Evolutionary conservation across 345 rosid genomes (phyloP).

Genomic region (Eucalyptus pauciflora): DNA sequence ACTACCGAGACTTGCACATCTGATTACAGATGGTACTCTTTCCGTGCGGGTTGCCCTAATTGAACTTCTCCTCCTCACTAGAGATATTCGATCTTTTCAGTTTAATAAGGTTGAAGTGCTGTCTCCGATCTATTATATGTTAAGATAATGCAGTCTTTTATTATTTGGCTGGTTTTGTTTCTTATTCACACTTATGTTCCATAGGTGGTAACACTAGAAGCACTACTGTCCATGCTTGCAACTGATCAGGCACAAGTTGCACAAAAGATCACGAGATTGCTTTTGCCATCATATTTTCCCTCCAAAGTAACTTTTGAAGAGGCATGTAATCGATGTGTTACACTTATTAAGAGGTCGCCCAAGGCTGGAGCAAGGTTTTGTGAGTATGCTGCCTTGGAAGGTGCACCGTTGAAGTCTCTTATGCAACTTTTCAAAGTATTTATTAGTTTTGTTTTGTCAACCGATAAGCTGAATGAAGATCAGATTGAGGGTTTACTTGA

Average conservation of each 20-base stretch:
- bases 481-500: constrained; percentile 70
- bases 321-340: constrained; percentile 70
- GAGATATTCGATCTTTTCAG: constrained; percentile 65
- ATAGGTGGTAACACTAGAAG: constrained; percentile 69
- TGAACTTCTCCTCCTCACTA: constrained; percentile 67
- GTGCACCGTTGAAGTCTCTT: constrained; percentile 46
- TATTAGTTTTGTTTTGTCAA: constrained; percentile 35
- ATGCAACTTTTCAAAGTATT: constrained; percentile 59
- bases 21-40: constrained; percentile 49
- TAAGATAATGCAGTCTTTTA: not conserved
- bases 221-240: constrained; percentile 49
- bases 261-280: constrained; percentile 56
- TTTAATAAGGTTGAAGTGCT: constrained; percentile 60
- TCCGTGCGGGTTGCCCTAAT: constrained; percentile 52
- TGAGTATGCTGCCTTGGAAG: constrained; percentile 49
- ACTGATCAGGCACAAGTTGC: constrained; percentile 70
- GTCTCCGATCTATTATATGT: not conserved
- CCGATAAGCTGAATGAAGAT: constrained; percentile 27
- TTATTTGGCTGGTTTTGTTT: not conserved
- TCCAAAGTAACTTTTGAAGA: constrained; percentile 50
- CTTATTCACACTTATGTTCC: not conserved
- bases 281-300: constrained; percentile 89
- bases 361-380: constrained; percentile 92
- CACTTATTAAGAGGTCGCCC: constrained; percentile 75
- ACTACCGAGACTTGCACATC: constrained; percentile 66